Base-by-base conservation (phyloP, 306 rosid genomes). In the Quercus cerris region DNA sequence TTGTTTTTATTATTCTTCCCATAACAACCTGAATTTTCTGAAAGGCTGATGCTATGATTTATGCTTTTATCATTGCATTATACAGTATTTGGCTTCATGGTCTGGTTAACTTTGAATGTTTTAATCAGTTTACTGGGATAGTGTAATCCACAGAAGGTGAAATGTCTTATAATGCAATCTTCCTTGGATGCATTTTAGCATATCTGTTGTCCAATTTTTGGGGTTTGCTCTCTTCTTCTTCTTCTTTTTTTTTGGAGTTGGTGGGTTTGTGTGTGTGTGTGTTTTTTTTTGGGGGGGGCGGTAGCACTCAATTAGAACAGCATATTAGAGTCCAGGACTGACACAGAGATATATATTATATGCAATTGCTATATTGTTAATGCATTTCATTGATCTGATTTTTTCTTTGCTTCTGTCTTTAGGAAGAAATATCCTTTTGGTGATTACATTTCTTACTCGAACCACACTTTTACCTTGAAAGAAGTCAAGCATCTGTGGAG, bases 401-500 rank as follows among this genome's bases (percentile, higher is more conserved):
- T n/a, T 74, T 56, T 56, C 44, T 54, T 77, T 57, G 73, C 57
- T 78, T 79, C 41, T 84, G 46, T 79, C 84, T 91, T 77, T 93
- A 91, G 99, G 87, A 89, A 90, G n/a, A 90, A 82, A 81, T 95
- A 86, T 78, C 99, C 99, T 73, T 95, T 95, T 51, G 94, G 89
- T 78, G 96, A 93, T 71, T 95, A 89, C 86, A 91, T 93, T 75
- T 86, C 96, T 28, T 93, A 95, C 85, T 80, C 98, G 59, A 86
- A 88, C 76, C 72, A 86, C 79, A 84, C 99, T 30, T 95, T 95
- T 83, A 95, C 97, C 27, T 62, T 95, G 89, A 95, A 87, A 77
- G 99, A 95, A 88, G 71, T 95, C 79, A 93, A 95, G 86, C 98
- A 91, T 86, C 79, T 93, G 58, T 95, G 99, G 99, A 95, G 99